Evolutionary conservation across 441 rosid species (phyloP), one percentile per base, ranked within the genome.

Genomic region (Eruca vesicaria): DNA sequence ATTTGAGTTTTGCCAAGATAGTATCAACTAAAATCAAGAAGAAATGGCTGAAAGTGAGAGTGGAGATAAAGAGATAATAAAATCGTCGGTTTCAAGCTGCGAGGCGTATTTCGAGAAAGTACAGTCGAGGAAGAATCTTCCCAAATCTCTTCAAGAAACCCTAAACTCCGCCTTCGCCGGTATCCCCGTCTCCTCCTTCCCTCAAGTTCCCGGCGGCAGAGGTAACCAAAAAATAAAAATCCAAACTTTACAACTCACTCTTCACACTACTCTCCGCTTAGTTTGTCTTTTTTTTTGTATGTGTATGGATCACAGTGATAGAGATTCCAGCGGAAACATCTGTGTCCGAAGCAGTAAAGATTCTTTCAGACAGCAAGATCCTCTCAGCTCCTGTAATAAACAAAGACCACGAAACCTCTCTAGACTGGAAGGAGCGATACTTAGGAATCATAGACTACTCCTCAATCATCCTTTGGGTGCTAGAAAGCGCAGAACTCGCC

Each of bases 371-470:
- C 64, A 71, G 82, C 89, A 89, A 89, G 74, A 90, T 94, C 62
- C 57, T 89, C 80, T 85, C 95, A 56, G 97, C 97, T 48, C 98
- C 97, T 6, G 97, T 92, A 18, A 88, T 74, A 15, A 84, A 87
- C 75, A 77, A 82, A 1, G 86, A 85, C 60, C 93, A 77, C 2
- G 80, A 69, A 15, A 69, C 28, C 18, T 82, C 83, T 36, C 15
- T 31, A 26, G 90, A 92, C 73, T 94, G 97, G 93, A 85, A 83
- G 80, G 84, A 90, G 2, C 82, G 88, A 78, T 94, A 92, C 75
- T 63, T 91, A 4, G 98, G 98, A 52, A 84, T 87, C 79, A 81
- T 93, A 59, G 98, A 91, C 68, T 93, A 93, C 79, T 78, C 98
- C 1, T 87, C 90, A 1, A 80, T 94, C 53, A 81, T 92, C 81